Conservation (phyloP, 2,329 filamentous ascomycete genomes). For the Xylaria arbuscula region DNA sequence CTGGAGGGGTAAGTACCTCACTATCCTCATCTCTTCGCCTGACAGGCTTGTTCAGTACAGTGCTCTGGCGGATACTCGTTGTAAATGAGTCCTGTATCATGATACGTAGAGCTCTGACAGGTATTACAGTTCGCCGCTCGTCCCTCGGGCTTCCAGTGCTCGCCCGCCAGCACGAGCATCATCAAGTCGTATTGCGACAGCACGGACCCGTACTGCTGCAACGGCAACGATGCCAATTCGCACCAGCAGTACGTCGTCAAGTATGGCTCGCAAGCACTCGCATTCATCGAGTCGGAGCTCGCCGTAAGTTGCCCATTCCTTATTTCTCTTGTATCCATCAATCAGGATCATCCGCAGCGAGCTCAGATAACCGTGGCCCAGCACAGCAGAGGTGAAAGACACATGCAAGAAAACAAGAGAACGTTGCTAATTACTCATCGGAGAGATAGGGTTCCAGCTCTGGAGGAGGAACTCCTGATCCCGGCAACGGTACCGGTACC, state of each 20-base stretch:
- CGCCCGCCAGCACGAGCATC: slow-evolving; percentile 59
- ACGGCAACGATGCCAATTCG: slow-evolving; percentile 67
- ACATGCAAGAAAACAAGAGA: too few relatives aligned
- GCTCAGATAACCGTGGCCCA: neutral
- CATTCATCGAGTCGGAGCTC: slow-evolving; percentile 59
- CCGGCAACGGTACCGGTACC: neutral
- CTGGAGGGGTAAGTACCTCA: slow-evolving; percentile 63
- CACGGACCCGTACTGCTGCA: slow-evolving; percentile 74
- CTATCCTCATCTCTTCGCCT: slow-evolving; percentile 16
- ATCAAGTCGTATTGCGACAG: slow-evolving; percentile 74
- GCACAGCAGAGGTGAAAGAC: neutral
- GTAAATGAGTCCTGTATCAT: too few relatives aligned
- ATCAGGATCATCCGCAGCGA: neutral
- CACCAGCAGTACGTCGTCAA: slow-evolving; percentile 70
- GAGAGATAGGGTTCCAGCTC: neutral
- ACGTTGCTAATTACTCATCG: neutral
- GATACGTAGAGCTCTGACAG: neutral
- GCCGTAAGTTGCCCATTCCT: neutral
- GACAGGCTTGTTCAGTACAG: slow-evolving; percentile 1
- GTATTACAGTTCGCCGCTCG: slow-evolving; percentile 67
- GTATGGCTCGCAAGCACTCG: slow-evolving; percentile 68
- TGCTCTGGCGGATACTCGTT: neutral
- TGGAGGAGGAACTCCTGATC: slow-evolving; percentile 11
- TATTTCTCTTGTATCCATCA: neutral
- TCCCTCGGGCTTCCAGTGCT: slow-evolving; percentile 66